Conservation (phyloP, 768 basidiomycete species). For the Rhizopogon vulgaris region DNA sequence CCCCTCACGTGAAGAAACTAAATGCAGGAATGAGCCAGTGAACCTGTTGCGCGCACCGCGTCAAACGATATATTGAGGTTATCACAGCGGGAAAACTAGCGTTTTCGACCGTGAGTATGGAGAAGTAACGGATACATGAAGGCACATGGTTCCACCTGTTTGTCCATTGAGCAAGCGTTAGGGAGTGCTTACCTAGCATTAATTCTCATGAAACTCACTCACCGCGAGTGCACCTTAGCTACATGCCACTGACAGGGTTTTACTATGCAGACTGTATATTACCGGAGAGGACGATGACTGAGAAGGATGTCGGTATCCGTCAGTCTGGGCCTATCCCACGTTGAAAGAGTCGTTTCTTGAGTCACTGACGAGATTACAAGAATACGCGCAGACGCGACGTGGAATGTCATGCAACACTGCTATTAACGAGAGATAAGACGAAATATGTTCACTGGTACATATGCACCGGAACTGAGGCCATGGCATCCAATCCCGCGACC, state of each 20-base stretch:
- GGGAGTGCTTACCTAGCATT: background rate
- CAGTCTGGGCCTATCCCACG: too few species aligned
- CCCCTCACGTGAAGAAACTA: constrained; percentile 5
- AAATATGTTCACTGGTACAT: too few species aligned
- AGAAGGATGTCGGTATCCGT: background rate
- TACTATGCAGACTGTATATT: background rate
- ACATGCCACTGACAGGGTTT: too few species aligned
- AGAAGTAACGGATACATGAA: background rate
- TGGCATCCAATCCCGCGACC: too few species aligned
- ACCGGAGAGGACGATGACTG: background rate
- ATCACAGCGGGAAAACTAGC: background rate
- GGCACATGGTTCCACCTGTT: background rate
- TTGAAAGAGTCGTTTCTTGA: too few species aligned
- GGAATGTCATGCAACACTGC: too few species aligned
- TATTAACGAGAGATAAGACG: too few species aligned
- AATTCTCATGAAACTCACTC: background rate
- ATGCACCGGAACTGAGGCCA: too few species aligned
- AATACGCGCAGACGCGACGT: too few species aligned
- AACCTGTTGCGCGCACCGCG: background rate
- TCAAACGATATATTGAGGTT: background rate
- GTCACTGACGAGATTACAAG: too few species aligned
- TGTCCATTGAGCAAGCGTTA: background rate
- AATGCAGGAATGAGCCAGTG: background rate
- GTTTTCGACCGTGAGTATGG: background rate
- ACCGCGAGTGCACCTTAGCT: too few species aligned